Conservation (phyloP, 306 rosid species). For the Corylus americana region DNA sequence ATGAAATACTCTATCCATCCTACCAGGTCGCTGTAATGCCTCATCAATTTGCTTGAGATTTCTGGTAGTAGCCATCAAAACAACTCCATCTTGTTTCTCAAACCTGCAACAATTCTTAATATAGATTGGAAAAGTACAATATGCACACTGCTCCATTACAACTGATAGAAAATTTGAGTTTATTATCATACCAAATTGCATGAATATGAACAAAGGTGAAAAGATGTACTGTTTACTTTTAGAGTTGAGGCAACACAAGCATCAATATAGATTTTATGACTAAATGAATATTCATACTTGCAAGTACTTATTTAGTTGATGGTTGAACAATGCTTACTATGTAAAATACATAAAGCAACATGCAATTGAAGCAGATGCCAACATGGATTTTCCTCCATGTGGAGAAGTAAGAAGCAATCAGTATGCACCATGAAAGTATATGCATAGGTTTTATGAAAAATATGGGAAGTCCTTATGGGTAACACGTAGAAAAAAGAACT, state of each 20-base stretch:
- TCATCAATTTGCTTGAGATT: conserved; percentile 88
- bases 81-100: conserved; percentile 99
- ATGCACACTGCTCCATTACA: conserved; percentile 16
- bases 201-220: neutral
- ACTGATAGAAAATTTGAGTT: conserved; percentile 11
- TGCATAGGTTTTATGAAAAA: neutral
- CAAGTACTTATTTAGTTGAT: neutral
- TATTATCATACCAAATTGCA: neutral
- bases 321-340: neutral
- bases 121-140: conserved; percentile 12
- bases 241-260: neutral
- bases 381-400: neutral
- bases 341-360: neutral
- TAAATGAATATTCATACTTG: neutral
- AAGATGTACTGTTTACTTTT: neutral
- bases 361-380: neutral
- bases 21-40: conserved; percentile 96
- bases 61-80: conserved; percentile 96
- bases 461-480: neutral
- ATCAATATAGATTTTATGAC: neutral
- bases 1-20: conserved; percentile 98
- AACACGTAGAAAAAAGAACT: neutral
- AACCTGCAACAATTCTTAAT: conserved; percentile 52
- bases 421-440: neutral
- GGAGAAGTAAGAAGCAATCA: neutral